Conservation (phyloP, 2,329 filamentous ascomycete genomes). For the Diaporthe sp. region DNA sequence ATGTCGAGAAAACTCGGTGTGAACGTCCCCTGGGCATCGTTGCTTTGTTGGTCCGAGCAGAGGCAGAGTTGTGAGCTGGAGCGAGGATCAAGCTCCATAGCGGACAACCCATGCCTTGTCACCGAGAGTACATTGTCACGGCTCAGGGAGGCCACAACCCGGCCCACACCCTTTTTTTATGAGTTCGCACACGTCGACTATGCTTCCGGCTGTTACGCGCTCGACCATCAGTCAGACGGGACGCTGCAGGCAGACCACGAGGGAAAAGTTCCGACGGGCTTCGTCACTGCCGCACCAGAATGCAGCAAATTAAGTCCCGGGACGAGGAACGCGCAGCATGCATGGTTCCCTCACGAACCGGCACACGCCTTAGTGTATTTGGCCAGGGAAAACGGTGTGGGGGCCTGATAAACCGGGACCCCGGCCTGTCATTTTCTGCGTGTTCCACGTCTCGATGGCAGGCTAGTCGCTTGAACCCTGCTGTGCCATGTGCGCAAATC, state of each 20-base stretch:
- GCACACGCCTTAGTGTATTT: conserved; percentile 4
- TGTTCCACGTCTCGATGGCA: conserved; percentile 36
- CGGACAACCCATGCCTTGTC: conserved; percentile 36
- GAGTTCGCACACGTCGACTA: not conserved
- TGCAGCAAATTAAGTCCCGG: conserved; percentile 22
- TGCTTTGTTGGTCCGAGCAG: conserved; percentile 39
- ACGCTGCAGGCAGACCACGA: conserved; percentile 17
- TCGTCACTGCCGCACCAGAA: not conserved
- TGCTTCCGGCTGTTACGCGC: conserved; percentile 18
- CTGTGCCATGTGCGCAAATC: conserved; percentile 40
- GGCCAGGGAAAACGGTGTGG: conserved; percentile 23
- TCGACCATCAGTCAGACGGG: conserved; percentile 28
- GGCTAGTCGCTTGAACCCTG: conserved; percentile 36
- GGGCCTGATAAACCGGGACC: conserved; percentile 34
- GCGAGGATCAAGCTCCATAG: conserved; percentile 40
- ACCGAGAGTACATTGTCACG: conserved; percentile 35
- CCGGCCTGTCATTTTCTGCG: conserved; percentile 41
- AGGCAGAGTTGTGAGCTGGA: conserved; percentile 37
- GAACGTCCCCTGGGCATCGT: conserved; percentile 38
- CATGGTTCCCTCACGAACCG: conserved; percentile 29
- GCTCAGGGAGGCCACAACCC: conserved; percentile 24
- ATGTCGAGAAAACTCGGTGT: conserved; percentile 39
- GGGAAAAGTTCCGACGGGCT: conserved; percentile 20
- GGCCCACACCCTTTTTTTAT: conserved; percentile 30
- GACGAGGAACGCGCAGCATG: conserved; percentile 22